phyloP scores from a whole-genome alignment of 371 early-diverging fungal species.

The Mortierella sp. region DNA sequence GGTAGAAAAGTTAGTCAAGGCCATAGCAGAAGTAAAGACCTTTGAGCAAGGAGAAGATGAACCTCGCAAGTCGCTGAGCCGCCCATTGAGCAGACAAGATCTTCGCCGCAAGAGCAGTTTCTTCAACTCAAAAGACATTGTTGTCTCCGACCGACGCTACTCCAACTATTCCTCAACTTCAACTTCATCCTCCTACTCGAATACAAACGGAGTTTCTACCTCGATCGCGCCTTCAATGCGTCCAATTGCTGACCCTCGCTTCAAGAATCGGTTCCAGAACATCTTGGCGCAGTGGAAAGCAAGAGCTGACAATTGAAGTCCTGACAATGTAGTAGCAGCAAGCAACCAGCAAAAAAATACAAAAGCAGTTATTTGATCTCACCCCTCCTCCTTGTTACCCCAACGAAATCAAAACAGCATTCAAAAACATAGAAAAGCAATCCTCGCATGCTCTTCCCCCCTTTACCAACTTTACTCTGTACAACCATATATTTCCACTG shows the following conservation, averaged over 20 bases:
- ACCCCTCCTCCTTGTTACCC: background rate
- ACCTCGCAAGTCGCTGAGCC: constrained; percentile 23
- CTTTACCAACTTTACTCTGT: background rate
- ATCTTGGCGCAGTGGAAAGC: constrained; percentile 47
- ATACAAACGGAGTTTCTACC: constrained; percentile 8
- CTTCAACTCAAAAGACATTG: constrained; percentile 50
- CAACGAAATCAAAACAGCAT: too few species aligned
- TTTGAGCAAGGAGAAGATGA: constrained; percentile 4
- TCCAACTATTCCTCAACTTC: background rate
- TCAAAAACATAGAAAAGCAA: too few species aligned
- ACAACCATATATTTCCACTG: background rate
- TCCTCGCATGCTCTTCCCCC: too few species aligned
- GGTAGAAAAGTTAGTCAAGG: background rate
- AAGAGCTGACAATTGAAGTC: background rate
- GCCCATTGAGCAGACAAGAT: constrained; percentile 41
- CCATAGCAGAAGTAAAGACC: background rate
- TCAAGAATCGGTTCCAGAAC: constrained; percentile 48
- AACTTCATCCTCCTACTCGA: background rate
- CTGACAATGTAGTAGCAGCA: background rate
- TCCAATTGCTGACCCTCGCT: constrained; percentile 45
- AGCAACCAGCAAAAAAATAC: background rate
- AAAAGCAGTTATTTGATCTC: background rate
- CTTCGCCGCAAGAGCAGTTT: constrained; percentile 52
- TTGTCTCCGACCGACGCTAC: constrained; percentile 28
- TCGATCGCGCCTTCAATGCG: constrained; percentile 27